phyloP scores from a whole-genome alignment of 2,329 filamentous ascomycete species.

The Curvularia sp. region DNA sequence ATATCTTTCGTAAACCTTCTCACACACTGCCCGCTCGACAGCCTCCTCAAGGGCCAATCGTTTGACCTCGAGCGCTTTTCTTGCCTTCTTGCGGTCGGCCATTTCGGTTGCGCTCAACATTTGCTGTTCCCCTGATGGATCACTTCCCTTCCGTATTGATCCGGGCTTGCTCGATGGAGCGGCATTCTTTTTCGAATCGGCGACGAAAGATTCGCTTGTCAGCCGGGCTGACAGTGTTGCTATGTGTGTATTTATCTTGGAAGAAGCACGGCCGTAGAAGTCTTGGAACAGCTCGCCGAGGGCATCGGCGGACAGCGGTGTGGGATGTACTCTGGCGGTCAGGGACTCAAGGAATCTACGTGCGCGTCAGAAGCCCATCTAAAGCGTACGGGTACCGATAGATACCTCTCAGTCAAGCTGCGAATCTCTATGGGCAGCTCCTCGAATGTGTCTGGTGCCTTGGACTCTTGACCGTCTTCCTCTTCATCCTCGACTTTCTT shows the following conservation, averaged over 20 bases:
- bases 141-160: conserved; percentile 47
- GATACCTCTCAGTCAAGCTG: conserved; percentile 83
- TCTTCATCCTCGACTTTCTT: conserved; percentile 48
- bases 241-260: conserved; percentile 86
- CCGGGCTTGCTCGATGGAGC: conserved; percentile 46
- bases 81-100: conserved; percentile 76
- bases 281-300: conserved; percentile 91
- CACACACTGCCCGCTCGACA: conserved; percentile 84
- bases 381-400: background rate
- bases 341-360: conserved; percentile 80
- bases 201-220: conserved; percentile 65
- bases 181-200: conserved; percentile 50
- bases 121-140: conserved; percentile 67
- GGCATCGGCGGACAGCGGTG: conserved; percentile 81
- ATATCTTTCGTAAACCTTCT: conserved; percentile 86
- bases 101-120: conserved; percentile 92
- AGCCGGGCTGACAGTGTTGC: conserved; percentile 77
- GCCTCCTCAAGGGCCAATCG: conserved; percentile 82
- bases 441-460: conserved; percentile 73
- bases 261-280: conserved; percentile 82
- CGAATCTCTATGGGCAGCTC: conserved; percentile 93
- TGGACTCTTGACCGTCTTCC: conserved; percentile 25
- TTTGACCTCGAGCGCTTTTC: conserved; percentile 80
- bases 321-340: conserved; percentile 82
- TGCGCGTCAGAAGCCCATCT: conserved; percentile 54